These are phyloP conservation scores for Heliamphora pulchella DNA, from an alignment of 179 eudicot species.

Conservation along the genomic window DNA sequence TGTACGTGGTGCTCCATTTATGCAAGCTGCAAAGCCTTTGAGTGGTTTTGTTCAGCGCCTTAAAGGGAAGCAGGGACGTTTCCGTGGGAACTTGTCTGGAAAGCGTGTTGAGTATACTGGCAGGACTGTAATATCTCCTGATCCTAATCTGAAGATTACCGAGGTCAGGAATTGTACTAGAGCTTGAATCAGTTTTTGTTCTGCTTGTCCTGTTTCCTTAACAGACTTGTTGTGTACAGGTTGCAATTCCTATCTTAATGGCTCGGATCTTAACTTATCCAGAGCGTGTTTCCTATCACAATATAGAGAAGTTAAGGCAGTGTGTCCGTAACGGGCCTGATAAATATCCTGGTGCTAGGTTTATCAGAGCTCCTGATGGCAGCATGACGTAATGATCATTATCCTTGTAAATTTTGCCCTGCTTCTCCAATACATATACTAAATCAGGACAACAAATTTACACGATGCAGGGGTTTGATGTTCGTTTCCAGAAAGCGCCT, in stretches of 20 bases:
- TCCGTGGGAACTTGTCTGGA: constrained; percentile 89
- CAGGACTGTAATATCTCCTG: constrained; percentile 93
- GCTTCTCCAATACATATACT: background rate
- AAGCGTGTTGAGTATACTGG: constrained; percentile 99
- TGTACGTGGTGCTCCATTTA: constrained; percentile 46
- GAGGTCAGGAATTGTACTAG: constrained; percentile 45
- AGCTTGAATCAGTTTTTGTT: background rate
- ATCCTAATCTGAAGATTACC: constrained; percentile 89
- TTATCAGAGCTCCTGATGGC: constrained; percentile 54
- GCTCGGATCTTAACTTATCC: constrained; percentile 80
- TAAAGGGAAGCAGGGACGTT: constrained; percentile 98
- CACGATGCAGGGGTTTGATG: constrained; percentile 54
- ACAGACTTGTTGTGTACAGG: constrained; percentile 37
- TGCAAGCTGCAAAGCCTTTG: constrained; percentile 41
- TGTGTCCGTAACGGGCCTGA: constrained; percentile 92
- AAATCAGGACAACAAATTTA: background rate
- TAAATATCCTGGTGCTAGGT: constrained; percentile 92
- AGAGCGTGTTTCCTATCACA: constrained; percentile 76
- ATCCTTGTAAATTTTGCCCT: background rate
- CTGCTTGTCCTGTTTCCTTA: constrained; percentile 5
- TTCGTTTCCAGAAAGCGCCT: constrained; percentile 55
- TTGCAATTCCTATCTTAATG: constrained; percentile 86
- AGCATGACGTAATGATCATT: constrained; percentile 44
- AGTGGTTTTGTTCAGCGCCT: constrained; percentile 91
- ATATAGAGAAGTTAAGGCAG: constrained; percentile 86